These are phyloP conservation scores for Ceratocystis ficicola DNA, from an alignment of 2,329 filamentous ascomycete species.

Conservation along the genomic window DNA sequence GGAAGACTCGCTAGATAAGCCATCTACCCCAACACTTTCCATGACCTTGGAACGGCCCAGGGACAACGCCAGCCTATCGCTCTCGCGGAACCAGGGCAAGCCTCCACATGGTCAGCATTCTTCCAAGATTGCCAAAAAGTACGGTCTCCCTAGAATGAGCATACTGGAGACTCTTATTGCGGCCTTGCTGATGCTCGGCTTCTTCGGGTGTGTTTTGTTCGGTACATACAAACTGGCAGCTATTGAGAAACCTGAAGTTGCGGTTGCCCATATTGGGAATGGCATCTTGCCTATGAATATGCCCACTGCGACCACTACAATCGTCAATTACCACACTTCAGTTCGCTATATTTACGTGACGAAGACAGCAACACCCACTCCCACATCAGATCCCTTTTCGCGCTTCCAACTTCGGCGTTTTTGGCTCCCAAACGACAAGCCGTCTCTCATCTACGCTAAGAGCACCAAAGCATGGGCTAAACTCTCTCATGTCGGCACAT, in stretches of 20 bases:
- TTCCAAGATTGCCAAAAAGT: neutral
- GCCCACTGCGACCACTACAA: constrained; percentile 16
- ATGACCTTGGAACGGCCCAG: constrained; percentile 14
- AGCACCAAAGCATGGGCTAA: neutral
- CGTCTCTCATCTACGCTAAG: neutral
- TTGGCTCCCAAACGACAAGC: constrained; percentile 20
- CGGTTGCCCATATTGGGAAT: neutral
- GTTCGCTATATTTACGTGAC: constrained; percentile 18
- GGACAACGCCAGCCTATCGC: neutral
- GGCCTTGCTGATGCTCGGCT: neutral
- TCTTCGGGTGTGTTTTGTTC: neutral
- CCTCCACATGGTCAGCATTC: neutral
- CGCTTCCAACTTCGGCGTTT: neutral
- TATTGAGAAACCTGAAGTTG: neutral
- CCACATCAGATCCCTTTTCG: neutral
- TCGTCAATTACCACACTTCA: constrained; percentile 20
- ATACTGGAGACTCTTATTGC: neutral
- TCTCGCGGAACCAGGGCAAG: neutral
- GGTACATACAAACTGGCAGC: neutral
- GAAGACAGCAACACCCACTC: constrained; percentile 11
- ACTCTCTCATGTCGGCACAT: neutral
- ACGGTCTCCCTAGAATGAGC: neutral
- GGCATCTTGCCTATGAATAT: neutral
- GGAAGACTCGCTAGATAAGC: constrained; percentile 20
- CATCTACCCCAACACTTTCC: constrained; percentile 19